A percentile compares a stretch with the other conserved stretches of the same genome.
phyloP scores from a whole-genome alignment of 257 asterid species.

The Scutellaria baicalensis region DNA sequence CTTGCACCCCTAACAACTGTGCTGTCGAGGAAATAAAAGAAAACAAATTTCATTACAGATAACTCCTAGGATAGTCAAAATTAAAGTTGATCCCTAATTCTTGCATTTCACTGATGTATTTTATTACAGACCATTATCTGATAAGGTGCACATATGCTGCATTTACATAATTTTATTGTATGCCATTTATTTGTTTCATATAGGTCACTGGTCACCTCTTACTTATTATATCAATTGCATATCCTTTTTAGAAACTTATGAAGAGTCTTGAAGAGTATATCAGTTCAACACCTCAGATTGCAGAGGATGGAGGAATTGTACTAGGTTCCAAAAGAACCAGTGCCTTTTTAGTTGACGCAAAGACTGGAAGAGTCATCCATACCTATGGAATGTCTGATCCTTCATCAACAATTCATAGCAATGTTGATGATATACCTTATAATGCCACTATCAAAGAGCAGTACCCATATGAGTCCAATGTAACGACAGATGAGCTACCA shows the following conservation, averaged over 20 bases:
- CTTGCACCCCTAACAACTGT: too few relatives aligned
- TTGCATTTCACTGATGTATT: neutral
- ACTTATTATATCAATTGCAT: neutral
- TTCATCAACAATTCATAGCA: slow-evolving; percentile 21
- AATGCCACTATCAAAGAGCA: slow-evolving; percentile 35
- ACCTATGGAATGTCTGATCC: slow-evolving; percentile 44
- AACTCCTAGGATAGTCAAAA: neutral
- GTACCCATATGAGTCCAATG: slow-evolving; percentile 31
- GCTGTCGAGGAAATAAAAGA: too few relatives aligned
- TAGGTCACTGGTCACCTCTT: slow-evolving; percentile 1
- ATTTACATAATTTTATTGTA: neutral
- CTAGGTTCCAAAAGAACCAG: slow-evolving; percentile 76
- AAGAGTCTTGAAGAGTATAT: slow-evolving; percentile 74
- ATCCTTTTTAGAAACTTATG: slow-evolving; percentile 62
- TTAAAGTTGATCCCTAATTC: neutral
- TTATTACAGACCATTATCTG: neutral
- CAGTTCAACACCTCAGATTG: slow-evolving; percentile 89
- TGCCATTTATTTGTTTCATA: neutral
- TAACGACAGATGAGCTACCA: slow-evolving; percentile 42
- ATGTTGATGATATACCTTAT: slow-evolving; percentile 23
- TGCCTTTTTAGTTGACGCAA: slow-evolving; percentile 70
- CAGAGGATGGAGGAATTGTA: slow-evolving; percentile 89
- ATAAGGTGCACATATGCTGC: neutral
- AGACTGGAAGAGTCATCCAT: slow-evolving; percentile 64
- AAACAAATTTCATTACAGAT: neutral